Conservation (phyloP, 805 yeast species). For the Starmerella geochares region DNA sequence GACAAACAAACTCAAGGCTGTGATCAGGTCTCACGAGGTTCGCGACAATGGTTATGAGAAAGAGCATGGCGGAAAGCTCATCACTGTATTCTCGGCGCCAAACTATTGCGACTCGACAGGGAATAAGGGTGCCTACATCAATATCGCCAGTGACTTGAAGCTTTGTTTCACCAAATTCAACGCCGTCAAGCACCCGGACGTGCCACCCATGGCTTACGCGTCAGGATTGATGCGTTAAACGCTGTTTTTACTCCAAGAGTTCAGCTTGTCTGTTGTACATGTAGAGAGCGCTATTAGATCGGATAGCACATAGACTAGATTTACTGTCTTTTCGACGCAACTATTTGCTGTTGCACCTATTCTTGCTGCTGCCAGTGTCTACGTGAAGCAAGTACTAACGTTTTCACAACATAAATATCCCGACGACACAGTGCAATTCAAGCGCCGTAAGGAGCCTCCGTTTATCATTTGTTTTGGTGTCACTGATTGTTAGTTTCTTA, state of each 20-base stretch:
- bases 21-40: constrained; percentile 91
- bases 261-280: too few relatives aligned
- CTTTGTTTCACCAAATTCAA: constrained; percentile 52
- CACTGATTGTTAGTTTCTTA: too few relatives aligned
- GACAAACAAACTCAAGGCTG: constrained; percentile 58
- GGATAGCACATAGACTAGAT: too few relatives aligned
- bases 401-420: too few relatives aligned
- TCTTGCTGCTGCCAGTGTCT: too few relatives aligned
- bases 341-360: too few relatives aligned
- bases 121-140: constrained; percentile 80
- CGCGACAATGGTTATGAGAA: constrained; percentile 80
- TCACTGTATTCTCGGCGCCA: constrained; percentile 97
- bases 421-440: too few relatives aligned
- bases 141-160: constrained; percentile 44
- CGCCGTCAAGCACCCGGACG: constrained; percentile 82
- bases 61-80: constrained; percentile 76
- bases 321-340: too few relatives aligned
- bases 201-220: constrained; percentile 91
- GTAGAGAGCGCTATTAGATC: too few relatives aligned
- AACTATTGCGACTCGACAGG: constrained; percentile 92
- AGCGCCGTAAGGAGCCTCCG: too few relatives aligned
- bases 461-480: too few relatives aligned
- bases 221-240: constrained; percentile 29
- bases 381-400: too few relatives aligned
- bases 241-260: not conserved